Conservation (phyloP, 2,329 filamentous ascomycete species). For the Sclerotinia trifoliorum region DNA sequence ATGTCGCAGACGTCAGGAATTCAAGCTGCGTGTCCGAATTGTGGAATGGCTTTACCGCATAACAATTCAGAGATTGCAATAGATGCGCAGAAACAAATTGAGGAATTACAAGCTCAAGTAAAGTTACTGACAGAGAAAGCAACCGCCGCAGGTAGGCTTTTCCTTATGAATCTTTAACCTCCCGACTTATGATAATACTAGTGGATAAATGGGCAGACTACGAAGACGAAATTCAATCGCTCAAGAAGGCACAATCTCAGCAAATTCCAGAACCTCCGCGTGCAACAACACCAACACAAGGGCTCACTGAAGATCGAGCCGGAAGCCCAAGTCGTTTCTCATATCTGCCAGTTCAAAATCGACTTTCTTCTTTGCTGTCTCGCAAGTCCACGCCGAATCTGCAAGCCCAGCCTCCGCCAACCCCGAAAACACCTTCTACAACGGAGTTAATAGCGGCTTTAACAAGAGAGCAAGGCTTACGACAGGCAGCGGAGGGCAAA, state of each 20-base stretch:
- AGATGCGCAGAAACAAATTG: slow-evolving; percentile 57
- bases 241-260: slow-evolving; percentile 47
- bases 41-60: slow-evolving; percentile 34
- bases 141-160: slow-evolving; percentile 54
- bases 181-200: slow-evolving; percentile 32
- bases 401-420: slow-evolving; percentile 28
- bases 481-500: slow-evolving; percentile 66
- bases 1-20: slow-evolving; percentile 30
- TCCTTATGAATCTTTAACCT: background rate
- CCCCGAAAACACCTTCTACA: slow-evolving; percentile 34
- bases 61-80: slow-evolving; percentile 31
- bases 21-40: slow-evolving; percentile 37
- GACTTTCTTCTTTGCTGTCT: slow-evolving; percentile 48
- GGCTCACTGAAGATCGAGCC: slow-evolving; percentile 39
- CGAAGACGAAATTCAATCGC: slow-evolving; percentile 69
- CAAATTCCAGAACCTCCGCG: slow-evolving; percentile 17
- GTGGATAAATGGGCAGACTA: slow-evolving; percentile 72
- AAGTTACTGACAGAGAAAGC: slow-evolving; percentile 69
- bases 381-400: slow-evolving; percentile 50
- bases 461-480: slow-evolving; percentile 63
- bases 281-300: slow-evolving; percentile 22
- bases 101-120: slow-evolving; percentile 70
- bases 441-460: slow-evolving; percentile 61
- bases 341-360: slow-evolving; percentile 38
- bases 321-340: slow-evolving; percentile 34